Percentiles rank a stretch among this genome's conserved stretches.
Conservation (phyloP, 2,329 filamentous ascomycete genomes). For the Alternaria ethzedia region DNA sequence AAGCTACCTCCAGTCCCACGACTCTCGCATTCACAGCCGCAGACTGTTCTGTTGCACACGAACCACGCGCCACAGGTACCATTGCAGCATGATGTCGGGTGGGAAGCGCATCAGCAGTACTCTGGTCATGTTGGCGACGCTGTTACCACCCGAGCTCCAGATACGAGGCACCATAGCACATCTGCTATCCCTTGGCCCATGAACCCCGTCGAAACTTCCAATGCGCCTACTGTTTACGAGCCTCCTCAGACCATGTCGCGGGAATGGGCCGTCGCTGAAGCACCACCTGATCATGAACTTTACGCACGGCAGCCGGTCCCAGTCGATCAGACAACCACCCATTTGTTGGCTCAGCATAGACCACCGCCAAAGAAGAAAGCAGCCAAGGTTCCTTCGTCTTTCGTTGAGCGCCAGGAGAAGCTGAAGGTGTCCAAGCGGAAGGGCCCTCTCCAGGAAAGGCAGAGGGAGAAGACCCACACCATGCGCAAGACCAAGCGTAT, state of each 20-base stretch:
- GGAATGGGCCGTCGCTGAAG: conserved; percentile 25
- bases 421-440: conserved; percentile 41
- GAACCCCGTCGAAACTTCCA: conserved; percentile 8
- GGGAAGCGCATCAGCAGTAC: conserved; percentile 26
- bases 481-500: conserved; percentile 44
- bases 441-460: conserved; percentile 36
- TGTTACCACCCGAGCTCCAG: conserved; percentile 14
- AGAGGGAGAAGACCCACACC: conserved; percentile 39
- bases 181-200: conserved; percentile 26
- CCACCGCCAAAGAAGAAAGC: conserved; percentile 31
- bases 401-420: conserved; percentile 42
- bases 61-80: conserved; percentile 19
- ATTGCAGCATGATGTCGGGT: conserved; percentile 23
- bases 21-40: conserved; percentile 24
- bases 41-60: conserved; percentile 20
- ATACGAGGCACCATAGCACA: conserved; percentile 16
- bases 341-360: conserved; percentile 18
- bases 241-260: conserved; percentile 20
- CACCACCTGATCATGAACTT: conserved; percentile 16
- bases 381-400: conserved; percentile 41
- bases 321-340: conserved; percentile 7
- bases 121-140: conserved; percentile 19
- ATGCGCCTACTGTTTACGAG: conserved; percentile 22
- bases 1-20: conserved; percentile 29
- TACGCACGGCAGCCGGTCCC: conserved; percentile 18